phyloP scores from a whole-genome alignment of 257 asterid species.

The Ilex asprella region DNA sequence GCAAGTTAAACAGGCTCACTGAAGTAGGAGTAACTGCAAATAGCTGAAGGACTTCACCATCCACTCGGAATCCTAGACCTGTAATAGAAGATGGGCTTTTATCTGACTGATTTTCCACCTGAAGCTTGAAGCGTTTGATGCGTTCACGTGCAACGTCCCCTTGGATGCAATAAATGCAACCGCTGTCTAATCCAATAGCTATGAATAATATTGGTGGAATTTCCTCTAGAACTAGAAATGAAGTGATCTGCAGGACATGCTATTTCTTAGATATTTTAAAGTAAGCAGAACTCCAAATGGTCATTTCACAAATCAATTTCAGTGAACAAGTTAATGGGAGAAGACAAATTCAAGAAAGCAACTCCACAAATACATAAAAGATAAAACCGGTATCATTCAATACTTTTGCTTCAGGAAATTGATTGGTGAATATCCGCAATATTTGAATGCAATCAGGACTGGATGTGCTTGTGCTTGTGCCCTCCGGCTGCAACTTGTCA shows the following conservation, averaged over 20 bases:
- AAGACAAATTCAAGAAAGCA: background rate
- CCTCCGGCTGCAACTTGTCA: conserved; percentile 79
- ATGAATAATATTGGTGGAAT: conserved; percentile 88
- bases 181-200: conserved; percentile 87
- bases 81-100: conserved; percentile 45
- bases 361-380: background rate
- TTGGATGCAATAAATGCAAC: conserved; percentile 89
- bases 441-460: conserved; percentile 83
- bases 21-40: conserved; percentile 87
- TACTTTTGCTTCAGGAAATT: conserved; percentile 93
- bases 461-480: conserved; percentile 63
- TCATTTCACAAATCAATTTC: too few species aligned
- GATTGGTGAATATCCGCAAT: conserved; percentile 72
- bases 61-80: conserved; percentile 85
- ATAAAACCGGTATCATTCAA: background rate
- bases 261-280: conserved; percentile 1
- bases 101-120: conserved; percentile 45
- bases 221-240: conserved; percentile 79
- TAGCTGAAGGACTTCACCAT: conserved; percentile 73
- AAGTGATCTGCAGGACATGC: conserved; percentile 60
- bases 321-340: too few species aligned
- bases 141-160: conserved; percentile 99
- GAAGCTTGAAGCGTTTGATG: conserved; percentile 82
- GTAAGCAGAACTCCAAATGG: background rate
- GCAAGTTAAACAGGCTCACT: conserved; percentile 76